phyloP scores from a whole-genome alignment of 202 grass and related monocot species.

The Hordeum pubiflorum region DNA sequence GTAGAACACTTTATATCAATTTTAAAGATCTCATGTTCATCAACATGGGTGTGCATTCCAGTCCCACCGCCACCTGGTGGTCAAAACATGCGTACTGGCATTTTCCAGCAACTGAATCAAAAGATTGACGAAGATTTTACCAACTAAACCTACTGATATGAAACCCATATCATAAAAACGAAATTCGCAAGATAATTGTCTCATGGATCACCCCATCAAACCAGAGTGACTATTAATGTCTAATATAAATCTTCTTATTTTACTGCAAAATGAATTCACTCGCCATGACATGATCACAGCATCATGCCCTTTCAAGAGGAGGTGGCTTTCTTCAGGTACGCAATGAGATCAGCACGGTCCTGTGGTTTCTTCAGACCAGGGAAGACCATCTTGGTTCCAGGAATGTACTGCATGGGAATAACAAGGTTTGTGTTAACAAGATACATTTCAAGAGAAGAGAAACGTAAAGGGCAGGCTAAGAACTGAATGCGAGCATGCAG shows the following conservation, averaged over 20 bases:
- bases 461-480: not conserved
- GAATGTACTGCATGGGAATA: constrained; percentile 58
- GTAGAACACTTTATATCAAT: not conserved
- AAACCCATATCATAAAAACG: constrained; percentile 11
- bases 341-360: constrained; percentile 71
- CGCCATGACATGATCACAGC: not conserved
- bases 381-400: constrained; percentile 89
- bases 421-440: not conserved
- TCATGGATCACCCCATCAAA: constrained; percentile 34
- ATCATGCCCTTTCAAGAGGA: not conserved
- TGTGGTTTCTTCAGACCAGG: constrained; percentile 84
- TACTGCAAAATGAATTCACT: constrained; percentile 39
- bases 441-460: not conserved
- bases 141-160: constrained; percentile 43
- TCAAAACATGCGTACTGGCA: constrained; percentile 39
- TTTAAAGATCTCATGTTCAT: not conserved
- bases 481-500: not conserved
- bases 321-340: constrained; percentile 62
- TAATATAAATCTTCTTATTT: constrained; percentile 49
- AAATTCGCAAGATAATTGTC: constrained; percentile 16
- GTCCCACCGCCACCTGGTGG: constrained; percentile 10
- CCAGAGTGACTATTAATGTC: constrained; percentile 18
- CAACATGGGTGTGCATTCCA: constrained; percentile 8
- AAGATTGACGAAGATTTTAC: not conserved
- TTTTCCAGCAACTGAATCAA: constrained; percentile 36